A percentile compares a stretch with the other conserved stretches of the same genome.
Evolutionary conservation across 148 eudicot species (phyloP).

Genomic region (Rhododendron griersonianum): DNA sequence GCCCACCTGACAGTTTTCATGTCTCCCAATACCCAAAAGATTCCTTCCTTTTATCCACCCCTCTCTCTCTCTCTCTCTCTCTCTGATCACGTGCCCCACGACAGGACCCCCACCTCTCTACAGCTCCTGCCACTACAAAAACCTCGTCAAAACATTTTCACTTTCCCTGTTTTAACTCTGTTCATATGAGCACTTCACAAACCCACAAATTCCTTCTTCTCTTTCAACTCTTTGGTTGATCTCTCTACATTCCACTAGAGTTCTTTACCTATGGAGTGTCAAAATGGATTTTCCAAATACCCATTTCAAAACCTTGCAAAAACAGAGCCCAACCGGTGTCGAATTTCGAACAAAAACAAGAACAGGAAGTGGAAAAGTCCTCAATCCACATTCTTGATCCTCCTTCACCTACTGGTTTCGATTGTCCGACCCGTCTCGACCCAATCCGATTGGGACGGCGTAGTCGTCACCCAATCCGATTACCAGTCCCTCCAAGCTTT

Average conservation of each 20-base stretch:
- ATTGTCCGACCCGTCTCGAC: constrained; percentile 20
- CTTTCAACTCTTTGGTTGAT: not conserved
- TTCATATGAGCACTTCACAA: not conserved
- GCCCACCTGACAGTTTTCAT: constrained; percentile 39
- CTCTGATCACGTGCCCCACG: constrained; percentile 8
- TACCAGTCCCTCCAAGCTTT: constrained; percentile 77
- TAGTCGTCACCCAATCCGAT: constrained; percentile 60
- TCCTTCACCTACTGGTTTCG: constrained; percentile 19
- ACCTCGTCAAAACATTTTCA: not conserved
- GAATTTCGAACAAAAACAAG: constrained; percentile 23
- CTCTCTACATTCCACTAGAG: not conserved
- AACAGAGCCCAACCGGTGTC: not conserved
- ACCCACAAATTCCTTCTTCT: not conserved
- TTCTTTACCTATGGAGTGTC: constrained; percentile 2
- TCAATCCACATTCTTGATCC: constrained; percentile 5
- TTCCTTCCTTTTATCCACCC: constrained; percentile 10
- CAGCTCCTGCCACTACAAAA: constrained; percentile 23
- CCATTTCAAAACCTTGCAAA: constrained; percentile 4
- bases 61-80: constrained; percentile 8
- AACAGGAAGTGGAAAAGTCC: constrained; percentile 36
- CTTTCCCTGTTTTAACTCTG: not conserved
- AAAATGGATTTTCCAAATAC: not conserved
- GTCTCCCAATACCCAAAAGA: constrained; percentile 24
- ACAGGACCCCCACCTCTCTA: not conserved
- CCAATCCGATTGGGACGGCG: constrained; percentile 58